Evolutionary conservation across 768 basidiomycete species (phyloP).

Genomic region (Serendipita sp.): DNA sequence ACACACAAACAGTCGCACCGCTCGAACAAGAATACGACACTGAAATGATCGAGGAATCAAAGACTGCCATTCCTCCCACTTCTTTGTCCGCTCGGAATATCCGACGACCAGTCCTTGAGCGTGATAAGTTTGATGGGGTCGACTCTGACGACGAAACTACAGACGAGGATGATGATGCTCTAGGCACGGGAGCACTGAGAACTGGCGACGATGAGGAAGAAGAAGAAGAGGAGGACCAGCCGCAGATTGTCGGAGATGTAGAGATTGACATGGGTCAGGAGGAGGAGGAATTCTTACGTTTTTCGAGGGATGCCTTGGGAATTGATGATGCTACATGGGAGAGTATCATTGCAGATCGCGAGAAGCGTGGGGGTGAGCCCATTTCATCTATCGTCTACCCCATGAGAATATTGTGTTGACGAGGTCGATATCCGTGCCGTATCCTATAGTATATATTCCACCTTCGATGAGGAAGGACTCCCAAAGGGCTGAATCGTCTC

Average conservation of each 20-base stretch:
- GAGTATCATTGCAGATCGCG: constrained; percentile 66
- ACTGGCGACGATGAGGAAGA: constrained; percentile 23
- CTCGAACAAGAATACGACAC: constrained; percentile 17
- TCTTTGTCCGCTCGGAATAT: constrained; percentile 23
- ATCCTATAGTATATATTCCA: neutral
- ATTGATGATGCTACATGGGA: constrained; percentile 80
- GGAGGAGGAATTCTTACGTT: constrained; percentile 87
- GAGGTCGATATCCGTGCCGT: neutral
- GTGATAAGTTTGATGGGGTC: constrained; percentile 81
- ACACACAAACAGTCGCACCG: constrained; percentile 50
- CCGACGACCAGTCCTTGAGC: constrained; percentile 62
- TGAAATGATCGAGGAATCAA: constrained; percentile 26
- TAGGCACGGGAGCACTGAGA: constrained; percentile 12
- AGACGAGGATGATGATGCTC: constrained; percentile 30
- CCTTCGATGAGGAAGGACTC: neutral
- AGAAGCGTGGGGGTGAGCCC: constrained; percentile 61
- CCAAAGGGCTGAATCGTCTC: neutral
- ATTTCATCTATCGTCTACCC: neutral
- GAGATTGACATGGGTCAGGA: constrained; percentile 85
- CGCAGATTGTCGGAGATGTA: constrained; percentile 65
- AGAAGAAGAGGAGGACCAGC: constrained; percentile 66
- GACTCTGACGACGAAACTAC: constrained; percentile 81
- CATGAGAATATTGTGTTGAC: neutral
- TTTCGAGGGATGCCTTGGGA: constrained; percentile 81
- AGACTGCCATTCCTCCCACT: neutral